Evolutionary conservation across 495 filamentous ascomycete genomes (phyloP).

Genomic region (Penicillium macrosclerotiorum): DNA sequence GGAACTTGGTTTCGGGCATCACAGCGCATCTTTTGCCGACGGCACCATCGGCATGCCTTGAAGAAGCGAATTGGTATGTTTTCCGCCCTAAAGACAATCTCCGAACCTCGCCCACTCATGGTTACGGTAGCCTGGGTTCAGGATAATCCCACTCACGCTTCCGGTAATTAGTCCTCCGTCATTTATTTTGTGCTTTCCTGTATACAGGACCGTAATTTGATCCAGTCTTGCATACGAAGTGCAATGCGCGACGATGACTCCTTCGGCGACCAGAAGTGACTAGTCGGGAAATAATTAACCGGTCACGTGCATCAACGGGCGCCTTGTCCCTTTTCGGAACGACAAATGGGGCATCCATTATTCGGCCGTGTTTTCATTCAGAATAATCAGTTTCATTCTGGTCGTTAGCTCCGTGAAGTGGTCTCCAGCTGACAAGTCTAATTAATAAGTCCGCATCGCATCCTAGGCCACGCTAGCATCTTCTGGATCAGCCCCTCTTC

Average conservation of each 20-base stretch:
- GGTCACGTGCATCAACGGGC: slow-evolving; percentile 13
- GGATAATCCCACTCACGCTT: not conserved
- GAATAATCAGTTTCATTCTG: too few relatives aligned
- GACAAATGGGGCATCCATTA: too few relatives aligned
- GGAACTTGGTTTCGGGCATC: slow-evolving; percentile 43
- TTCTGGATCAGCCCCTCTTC: slow-evolving; percentile 10
- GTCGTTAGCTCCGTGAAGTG: too few relatives aligned
- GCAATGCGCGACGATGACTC: not conserved
- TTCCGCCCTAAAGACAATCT: slow-evolving; percentile 35
- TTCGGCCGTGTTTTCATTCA: too few relatives aligned
- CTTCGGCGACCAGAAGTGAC: not conserved
- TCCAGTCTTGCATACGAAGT: not conserved
- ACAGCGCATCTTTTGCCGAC: slow-evolving; percentile 44
- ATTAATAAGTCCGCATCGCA: not conserved
- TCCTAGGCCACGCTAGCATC: slow-evolving; percentile 5
- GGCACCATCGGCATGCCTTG: slow-evolving; percentile 44
- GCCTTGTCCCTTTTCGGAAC: not conserved
- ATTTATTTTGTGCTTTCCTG: too few relatives aligned
- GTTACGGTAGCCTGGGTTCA: not conserved
- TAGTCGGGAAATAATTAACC: slow-evolving; percentile 4
- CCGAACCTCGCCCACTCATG: slow-evolving; percentile 34
- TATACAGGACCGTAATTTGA: not conserved
- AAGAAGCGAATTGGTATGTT: slow-evolving; percentile 38
- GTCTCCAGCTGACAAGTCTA: too few relatives aligned
- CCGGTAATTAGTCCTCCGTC: too few relatives aligned